Base-by-base conservation (phyloP, 495 filamentous ascomycete genomes). In the Podospora fimiseda region DNA sequence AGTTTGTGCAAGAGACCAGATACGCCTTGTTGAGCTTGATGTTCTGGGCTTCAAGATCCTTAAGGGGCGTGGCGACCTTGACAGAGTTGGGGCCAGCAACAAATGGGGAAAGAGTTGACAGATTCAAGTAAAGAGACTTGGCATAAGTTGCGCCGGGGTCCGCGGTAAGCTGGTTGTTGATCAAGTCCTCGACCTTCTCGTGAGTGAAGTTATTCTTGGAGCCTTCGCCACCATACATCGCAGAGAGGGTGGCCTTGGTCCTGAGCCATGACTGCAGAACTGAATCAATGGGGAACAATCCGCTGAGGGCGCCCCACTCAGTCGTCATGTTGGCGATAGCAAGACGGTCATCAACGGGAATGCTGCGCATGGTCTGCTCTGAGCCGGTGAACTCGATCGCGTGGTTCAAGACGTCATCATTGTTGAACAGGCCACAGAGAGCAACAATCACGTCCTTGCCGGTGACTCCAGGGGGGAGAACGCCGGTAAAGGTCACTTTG, bases 391-490 rank as follows among this genome's bases (percentile, higher is more conserved):
- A 96, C 66, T 97, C 91, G 57, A 97, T 85, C 9, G 84, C 84
- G 70, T 96, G 90, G 68, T 97, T 98, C 7, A 96, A 74, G 0
- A 96, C 93, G 41, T 96, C 88, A 59, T 94, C 89, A 22, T 86
- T 81, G 65, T 88, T 87, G 74, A 97, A 94, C 9, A 96, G 68
- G 5, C 86, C 88, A 57, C 90, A 95, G 2, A 97, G 74, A 0
- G 89, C 86, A 15, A 97, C 82, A 63, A 98, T 97, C 15, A 96
- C 86, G 70, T 98, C 92, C 70, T 97, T 98, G 40, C 90, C 92
- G 0, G 89, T 92, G 1, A 96, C 93, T 3, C 93, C 93, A 2
- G 66, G 66, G 0, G 89, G 91, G 8, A 96, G 64, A 2, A 78
- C 64, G 11, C 93, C 91, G 0, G 78, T 88, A 15, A 98, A 74